These are phyloP conservation scores for Dryas octopetala DNA, from an alignment of 306 rosid genomes.

Conservation along the genomic window DNA sequence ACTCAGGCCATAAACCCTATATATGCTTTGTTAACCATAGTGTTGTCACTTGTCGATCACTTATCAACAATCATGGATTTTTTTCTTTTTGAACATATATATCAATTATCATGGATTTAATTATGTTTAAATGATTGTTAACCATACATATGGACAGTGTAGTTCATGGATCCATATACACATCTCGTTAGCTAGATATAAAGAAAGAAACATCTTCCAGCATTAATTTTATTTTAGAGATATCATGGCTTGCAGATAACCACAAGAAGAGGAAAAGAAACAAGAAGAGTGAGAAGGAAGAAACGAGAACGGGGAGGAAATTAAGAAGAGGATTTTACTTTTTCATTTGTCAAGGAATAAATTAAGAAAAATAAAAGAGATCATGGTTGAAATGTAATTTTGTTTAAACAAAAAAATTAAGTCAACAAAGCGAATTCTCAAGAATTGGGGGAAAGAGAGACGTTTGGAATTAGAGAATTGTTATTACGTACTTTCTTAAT, in stretches of 20 bases:
- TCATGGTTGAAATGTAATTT: no score
- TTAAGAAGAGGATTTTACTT: no score
- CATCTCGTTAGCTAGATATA: no score
- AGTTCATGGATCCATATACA: no score
- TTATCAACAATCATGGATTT: not conserved
- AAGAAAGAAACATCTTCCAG: not conserved
- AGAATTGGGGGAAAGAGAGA: not conserved
- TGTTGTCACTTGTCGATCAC: constrained; percentile 1
- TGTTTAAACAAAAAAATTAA: no score
- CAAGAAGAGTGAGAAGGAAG: not conserved
- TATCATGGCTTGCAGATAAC: no score
- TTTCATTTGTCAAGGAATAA: no score
- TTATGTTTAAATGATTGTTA: not conserved
- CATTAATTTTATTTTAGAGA: not conserved
- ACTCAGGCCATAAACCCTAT: not conserved
- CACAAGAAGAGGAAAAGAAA: not conserved
- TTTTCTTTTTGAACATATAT: no score
- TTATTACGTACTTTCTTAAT: not conserved
- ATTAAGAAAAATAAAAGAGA: no score
- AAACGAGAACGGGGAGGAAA: no score
- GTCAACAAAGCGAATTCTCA: not conserved
- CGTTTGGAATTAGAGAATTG: constrained; percentile 4
- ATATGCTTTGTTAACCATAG: constrained; percentile 7
- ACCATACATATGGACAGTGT: not conserved
- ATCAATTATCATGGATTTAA: not conserved